These are phyloP conservation scores for Cryptosporidium felis DNA, from an alignment of 169 alveolate species.

Conservation along the genomic window DNA sequence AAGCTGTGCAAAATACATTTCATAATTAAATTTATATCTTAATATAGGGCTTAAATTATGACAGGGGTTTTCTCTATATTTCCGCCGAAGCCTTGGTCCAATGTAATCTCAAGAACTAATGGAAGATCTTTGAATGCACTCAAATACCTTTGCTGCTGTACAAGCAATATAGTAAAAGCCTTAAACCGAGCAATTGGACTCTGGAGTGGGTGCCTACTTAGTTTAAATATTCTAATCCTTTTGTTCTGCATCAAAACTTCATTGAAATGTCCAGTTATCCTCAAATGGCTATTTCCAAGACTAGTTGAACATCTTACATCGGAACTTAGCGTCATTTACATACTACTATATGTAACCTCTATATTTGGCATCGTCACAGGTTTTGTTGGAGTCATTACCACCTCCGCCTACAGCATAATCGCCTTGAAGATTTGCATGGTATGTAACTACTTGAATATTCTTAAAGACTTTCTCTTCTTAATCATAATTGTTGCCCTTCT, in stretches of 20 bases:
- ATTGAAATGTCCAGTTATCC: neutral
- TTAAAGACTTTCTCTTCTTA: slow-evolving; percentile 30
- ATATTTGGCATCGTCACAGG: slow-evolving; percentile 7
- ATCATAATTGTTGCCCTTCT: neutral
- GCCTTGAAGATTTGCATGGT: slow-evolving; percentile 41
- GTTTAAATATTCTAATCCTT: neutral
- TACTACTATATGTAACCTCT: slow-evolving; percentile 10
- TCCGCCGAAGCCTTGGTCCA: slow-evolving; percentile 61
- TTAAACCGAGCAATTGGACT: neutral
- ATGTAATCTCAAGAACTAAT: slow-evolving; percentile 21
- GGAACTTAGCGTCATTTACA: slow-evolving; percentile 9
- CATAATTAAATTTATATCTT: neutral
- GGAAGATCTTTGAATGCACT: slow-evolving; percentile 34
- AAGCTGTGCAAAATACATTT: too few relatives aligned
- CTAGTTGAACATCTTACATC: neutral
- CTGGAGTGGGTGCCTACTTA: slow-evolving; percentile 33
- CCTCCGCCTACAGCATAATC: slow-evolving; percentile 11
- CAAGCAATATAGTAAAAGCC: slow-evolving; percentile 13
- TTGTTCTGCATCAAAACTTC: slow-evolving; percentile 11
- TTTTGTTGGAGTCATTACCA: slow-evolving; percentile 17
- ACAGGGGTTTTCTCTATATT: neutral
- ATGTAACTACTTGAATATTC: slow-evolving; percentile 42
- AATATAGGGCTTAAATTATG: neutral
- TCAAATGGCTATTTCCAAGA: slow-evolving; percentile 23
- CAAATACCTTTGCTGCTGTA: slow-evolving; percentile 38